A percentile compares a stretch with the other conserved stretches of the same genome.
These are phyloP conservation scores for Viola odorata DNA, from an alignment of 345 rosid genomes.

Conservation along the genomic window DNA sequence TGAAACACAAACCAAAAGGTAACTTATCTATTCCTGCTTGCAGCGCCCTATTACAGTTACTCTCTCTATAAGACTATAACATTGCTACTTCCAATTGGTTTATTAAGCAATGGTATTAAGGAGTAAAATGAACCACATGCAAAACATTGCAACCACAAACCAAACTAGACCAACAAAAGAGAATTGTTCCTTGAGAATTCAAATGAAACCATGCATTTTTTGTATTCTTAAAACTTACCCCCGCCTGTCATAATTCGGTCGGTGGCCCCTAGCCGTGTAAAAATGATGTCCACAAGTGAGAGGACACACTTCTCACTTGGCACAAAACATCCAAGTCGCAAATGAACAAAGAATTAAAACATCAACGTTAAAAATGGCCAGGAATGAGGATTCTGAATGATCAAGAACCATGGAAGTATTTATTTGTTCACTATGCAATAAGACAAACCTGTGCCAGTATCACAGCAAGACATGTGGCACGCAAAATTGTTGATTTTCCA, in stretches of 20 bases:
- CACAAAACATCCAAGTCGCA: slow-evolving; percentile 86
- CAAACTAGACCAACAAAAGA: background rate
- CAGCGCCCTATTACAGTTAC: too few relatives aligned
- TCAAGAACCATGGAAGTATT: slow-evolving; percentile 1
- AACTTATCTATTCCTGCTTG: too few relatives aligned
- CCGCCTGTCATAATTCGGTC: slow-evolving; percentile 95
- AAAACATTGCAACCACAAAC: too few relatives aligned
- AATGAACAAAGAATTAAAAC: slow-evolving; percentile 8
- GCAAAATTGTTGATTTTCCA: slow-evolving; percentile 92
- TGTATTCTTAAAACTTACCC: slow-evolving; percentile 42
- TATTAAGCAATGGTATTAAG: too few relatives aligned
- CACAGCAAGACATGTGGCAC: slow-evolving; percentile 84
- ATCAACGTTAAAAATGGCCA: background rate
- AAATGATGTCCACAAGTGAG: slow-evolving; percentile 74
- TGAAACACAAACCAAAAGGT: too few relatives aligned
- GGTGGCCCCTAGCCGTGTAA: slow-evolving; percentile 88
- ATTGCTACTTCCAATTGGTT: too few relatives aligned
- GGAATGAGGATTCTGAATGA: slow-evolving; percentile 2
- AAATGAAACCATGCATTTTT: background rate
- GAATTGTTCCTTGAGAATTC: background rate
- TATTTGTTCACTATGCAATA: background rate
- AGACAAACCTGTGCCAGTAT: slow-evolving; percentile 75
- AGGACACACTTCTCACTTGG: slow-evolving; percentile 63
- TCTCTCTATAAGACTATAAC: too few relatives aligned
- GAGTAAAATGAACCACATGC: too few relatives aligned